Percentiles rank a stretch among this genome's conserved stretches.
Conservation (phyloP, 306 rosid species). For the Quercus robur region DNA sequence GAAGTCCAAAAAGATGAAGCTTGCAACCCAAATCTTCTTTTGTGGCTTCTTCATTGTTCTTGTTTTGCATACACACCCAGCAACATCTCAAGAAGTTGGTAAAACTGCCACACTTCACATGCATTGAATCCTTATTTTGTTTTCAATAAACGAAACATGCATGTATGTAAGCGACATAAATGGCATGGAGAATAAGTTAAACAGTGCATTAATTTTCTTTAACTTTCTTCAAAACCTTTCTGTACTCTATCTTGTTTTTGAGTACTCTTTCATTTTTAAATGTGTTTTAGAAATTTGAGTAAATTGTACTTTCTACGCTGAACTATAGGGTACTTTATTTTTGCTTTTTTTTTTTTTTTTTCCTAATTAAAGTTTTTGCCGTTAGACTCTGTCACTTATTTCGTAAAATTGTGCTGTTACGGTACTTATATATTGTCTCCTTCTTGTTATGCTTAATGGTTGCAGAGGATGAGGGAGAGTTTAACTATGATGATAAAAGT, state of each 20-base stretch:
- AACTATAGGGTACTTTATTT: too few species aligned
- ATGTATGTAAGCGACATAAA: not conserved
- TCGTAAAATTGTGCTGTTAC: too few species aligned
- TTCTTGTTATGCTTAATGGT: not conserved
- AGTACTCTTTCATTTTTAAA: not conserved
- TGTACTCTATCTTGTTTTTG: not conserved
- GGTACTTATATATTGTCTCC: not conserved
- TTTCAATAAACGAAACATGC: not conserved
- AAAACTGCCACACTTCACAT: not conserved
- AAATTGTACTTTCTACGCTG: too few species aligned
- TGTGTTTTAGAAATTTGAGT: too few species aligned
- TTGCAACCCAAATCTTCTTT: conserved; percentile 10
- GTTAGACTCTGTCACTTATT: too few species aligned
- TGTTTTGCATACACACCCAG: conserved; percentile 23
- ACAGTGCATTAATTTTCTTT: not conserved
- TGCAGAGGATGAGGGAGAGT: conserved; percentile 61
- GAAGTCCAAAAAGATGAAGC: conserved; percentile 24
- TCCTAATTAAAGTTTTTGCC: not conserved
- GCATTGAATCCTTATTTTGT: not conserved
- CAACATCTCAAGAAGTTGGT: conserved; percentile 56
- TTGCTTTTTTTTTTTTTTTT: too few species aligned
- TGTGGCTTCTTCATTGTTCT: conserved; percentile 29
- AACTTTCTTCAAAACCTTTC: not conserved
- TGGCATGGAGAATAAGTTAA: not conserved
- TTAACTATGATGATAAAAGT: conserved; percentile 35